Evolutionary conservation across 2,329 filamentous ascomycete genomes (phyloP).

Genomic region (Pseudogymnoascus sp.): DNA sequence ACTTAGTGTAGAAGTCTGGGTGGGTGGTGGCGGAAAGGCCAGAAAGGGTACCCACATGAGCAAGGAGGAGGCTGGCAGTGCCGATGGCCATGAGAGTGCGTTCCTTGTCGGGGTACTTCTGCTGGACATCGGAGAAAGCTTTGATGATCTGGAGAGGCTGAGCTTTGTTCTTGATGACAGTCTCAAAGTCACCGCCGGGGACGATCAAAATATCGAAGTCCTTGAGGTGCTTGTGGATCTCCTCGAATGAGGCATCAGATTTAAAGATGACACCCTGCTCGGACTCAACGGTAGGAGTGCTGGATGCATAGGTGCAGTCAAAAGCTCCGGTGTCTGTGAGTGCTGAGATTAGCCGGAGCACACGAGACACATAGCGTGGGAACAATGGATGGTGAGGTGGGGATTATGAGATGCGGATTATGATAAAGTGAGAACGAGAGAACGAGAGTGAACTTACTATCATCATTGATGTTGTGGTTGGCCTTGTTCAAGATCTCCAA

Average conservation of each 20-base stretch:
- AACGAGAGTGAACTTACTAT: constrained; percentile 31
- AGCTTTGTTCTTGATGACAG: constrained; percentile 56
- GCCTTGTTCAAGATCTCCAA: constrained; percentile 48
- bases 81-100: constrained; percentile 74
- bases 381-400: background rate
- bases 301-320: constrained; percentile 25
- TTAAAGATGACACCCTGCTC: constrained; percentile 60
- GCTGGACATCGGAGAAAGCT: constrained; percentile 70
- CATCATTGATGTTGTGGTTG: constrained; percentile 44
- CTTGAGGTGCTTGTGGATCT: constrained; percentile 52
- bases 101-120: constrained; percentile 69
- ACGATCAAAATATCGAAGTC: constrained; percentile 69
- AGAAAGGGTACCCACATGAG: constrained; percentile 65
- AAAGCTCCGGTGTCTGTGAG: constrained; percentile 24
- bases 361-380: background rate
- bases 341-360: background rate
- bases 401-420: background rate
- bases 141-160: constrained; percentile 66
- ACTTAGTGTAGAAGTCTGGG: constrained; percentile 68
- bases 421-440: background rate
- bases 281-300: constrained; percentile 45
- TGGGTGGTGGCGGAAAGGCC: constrained; percentile 77
- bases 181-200: constrained; percentile 56
- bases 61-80: constrained; percentile 71
- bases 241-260: constrained; percentile 69